Percentiles rank a stretch among this genome's conserved stretches.
Conservation (phyloP, 106 monocot genomes). For the Dendrobium chrysotoxum region DNA sequence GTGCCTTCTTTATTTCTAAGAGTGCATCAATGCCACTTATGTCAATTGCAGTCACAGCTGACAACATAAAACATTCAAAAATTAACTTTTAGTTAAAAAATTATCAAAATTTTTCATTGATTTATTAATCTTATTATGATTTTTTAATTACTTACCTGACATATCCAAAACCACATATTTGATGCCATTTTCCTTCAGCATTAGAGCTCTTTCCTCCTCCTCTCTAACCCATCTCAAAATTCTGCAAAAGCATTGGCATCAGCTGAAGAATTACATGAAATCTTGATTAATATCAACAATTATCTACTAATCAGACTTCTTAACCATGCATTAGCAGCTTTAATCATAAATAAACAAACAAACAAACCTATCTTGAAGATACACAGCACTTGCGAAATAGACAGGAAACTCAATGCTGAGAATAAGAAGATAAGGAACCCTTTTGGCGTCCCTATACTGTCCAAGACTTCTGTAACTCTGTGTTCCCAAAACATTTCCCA, state of each 20-base stretch:
- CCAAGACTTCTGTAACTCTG: slow-evolving; percentile 37
- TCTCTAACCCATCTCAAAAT: slow-evolving; percentile 49
- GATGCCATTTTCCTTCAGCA: slow-evolving; percentile 26
- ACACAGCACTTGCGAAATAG: slow-evolving; percentile 46
- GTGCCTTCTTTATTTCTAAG: slow-evolving; percentile 32
- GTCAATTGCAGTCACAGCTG: slow-evolving; percentile 47
- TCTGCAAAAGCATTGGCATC: slow-evolving; percentile 16
- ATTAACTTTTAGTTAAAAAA: not conserved
- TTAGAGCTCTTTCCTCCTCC: slow-evolving; percentile 33
- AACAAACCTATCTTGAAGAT: slow-evolving; percentile 47
- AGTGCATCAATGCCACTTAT: slow-evolving; percentile 51
- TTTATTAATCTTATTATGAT: not conserved
- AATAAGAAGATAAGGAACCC: slow-evolving; percentile 40
- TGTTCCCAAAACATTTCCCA: slow-evolving; percentile 40
- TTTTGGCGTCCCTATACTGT: slow-evolving; percentile 43
- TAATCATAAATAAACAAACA: not conserved
- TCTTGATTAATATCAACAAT: not conserved
- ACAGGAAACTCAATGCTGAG: slow-evolving; percentile 48
- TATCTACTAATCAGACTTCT: not conserved
- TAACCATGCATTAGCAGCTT: too few relatives aligned
- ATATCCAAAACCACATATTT: slow-evolving; percentile 45
- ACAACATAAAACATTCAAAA: not conserved
- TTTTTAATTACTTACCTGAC: slow-evolving; percentile 22
- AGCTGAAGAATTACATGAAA: not conserved
- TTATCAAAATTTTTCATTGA: too few relatives aligned